Percentiles rank a stretch among this genome's conserved stretches.
phyloP scores from a whole-genome alignment of 2,329 filamentous ascomycete species.

The Pseudogymnoascus pannorum region DNA sequence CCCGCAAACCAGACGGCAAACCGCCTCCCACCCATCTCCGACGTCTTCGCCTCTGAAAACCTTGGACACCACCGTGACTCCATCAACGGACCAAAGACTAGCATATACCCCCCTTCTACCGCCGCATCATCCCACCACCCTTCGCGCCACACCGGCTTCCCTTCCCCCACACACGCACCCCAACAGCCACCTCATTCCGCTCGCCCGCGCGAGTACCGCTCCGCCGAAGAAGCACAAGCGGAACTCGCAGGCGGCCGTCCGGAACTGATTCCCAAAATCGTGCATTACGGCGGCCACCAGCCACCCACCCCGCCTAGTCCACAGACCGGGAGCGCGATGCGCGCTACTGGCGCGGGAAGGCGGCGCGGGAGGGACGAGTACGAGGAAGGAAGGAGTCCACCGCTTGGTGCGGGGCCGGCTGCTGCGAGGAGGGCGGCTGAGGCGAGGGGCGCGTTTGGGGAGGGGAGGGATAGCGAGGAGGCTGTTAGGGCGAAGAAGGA shows the following conservation, averaged over 20 bases:
- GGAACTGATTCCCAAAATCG: constrained; percentile 83
- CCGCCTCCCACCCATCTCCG: constrained; percentile 84
- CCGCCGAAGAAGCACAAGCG: constrained; percentile 89
- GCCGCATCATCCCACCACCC: constrained; percentile 54
- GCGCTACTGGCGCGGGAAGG: constrained; percentile 52
- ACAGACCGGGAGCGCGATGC: constrained; percentile 31
- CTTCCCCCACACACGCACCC: constrained; percentile 69
- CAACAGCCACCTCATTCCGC: constrained; percentile 47
- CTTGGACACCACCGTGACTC: constrained; percentile 54
- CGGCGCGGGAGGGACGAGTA: constrained; percentile 83
- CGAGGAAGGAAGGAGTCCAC: constrained; percentile 83
- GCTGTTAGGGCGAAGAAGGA: constrained; percentile 95
- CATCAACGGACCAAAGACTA: background rate
- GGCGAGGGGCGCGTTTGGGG: constrained; percentile 60
- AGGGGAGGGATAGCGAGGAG: constrained; percentile 72
- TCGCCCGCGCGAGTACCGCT: constrained; percentile 81
- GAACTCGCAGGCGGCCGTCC: constrained; percentile 86
- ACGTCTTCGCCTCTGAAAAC: constrained; percentile 79
- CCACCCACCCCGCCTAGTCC: constrained; percentile 72
- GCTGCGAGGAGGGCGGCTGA: constrained; percentile 38
- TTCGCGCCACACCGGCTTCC: constrained; percentile 56
- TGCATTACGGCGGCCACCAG: constrained; percentile 92
- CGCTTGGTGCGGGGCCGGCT: constrained; percentile 67
- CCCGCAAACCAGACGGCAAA: constrained; percentile 86
- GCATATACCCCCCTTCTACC: constrained; percentile 21